Evolutionary conservation across 176 grass and related monocot species (phyloP), one percentile per base, ranked within the genome.

Genomic region (Triticum urartu): DNA sequence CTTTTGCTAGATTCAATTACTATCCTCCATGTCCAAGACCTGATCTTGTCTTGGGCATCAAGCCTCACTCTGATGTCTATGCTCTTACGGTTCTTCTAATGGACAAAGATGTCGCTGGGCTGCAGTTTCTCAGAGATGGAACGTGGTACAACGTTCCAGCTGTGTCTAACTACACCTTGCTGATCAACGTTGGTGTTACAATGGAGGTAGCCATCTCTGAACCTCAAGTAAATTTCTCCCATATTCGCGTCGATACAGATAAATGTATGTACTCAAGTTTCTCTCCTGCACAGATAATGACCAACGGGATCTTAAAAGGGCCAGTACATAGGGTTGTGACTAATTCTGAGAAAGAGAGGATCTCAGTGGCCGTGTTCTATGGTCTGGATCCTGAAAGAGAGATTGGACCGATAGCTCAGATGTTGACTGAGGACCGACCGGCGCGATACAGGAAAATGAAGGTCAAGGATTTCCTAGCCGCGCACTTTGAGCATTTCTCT

Each of bases 41-140:
- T 0, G 91, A 95, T 38, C 74, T 72, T 39, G 93, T 95, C 1
- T 73, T 89, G 59, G 93, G 93, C 68, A 4, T 93, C 40, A 89
- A 84, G 32, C 86, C 93, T 85, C 93, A 95, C 63, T 60, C 78
- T 18, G 93, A 95, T 26, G 32, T 34, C 63, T 50, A 72, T 30
- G 74, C 39, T 6, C 79, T 95, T 7, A 95, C 93, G 4, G 63
- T 95, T 36, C 83, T 95, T 20, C 74, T 93, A 1, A 42, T 66
- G 5, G 91, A 95, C 78, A 85, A 87, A 20, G 71, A 87, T 24
- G 89, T 95, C 3, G 77, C 50, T 10, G 91, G 91, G 5, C 87
- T 95, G 72, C 89, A 93, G 71, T 81, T 93, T 10, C 69, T 68
- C 3, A 85, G 77, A 76, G 84, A 95, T 24, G 85, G 71, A 0